phyloP scores from a whole-genome alignment of 164 flowering plant species.

The Buxus sempervirens region DNA sequence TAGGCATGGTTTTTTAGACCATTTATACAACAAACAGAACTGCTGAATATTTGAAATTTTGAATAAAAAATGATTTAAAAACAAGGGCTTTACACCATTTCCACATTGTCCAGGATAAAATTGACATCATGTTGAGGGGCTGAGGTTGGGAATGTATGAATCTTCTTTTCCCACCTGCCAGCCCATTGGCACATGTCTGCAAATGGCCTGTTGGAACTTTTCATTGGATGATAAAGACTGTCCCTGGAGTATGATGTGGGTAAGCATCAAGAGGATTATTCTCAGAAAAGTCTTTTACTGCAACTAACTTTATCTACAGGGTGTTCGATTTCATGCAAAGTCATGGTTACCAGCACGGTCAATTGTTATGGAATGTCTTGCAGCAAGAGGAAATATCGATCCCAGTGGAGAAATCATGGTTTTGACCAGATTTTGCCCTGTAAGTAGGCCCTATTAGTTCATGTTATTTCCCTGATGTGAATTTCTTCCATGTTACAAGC shows the following conservation, averaged over 20 bases:
- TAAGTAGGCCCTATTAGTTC: conserved; percentile 36
- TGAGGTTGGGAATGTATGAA: too few species aligned
- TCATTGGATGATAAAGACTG: too few species aligned
- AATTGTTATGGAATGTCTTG: conserved; percentile 63
- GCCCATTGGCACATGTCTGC: too few species aligned
- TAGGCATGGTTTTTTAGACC: too few species aligned
- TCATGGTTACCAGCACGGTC: conserved; percentile 95
- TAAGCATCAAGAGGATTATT: neutral
- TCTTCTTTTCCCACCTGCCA: too few species aligned
- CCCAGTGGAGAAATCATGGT: conserved; percentile 88
- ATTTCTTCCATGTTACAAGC: neutral
- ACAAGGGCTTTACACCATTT: too few species aligned
- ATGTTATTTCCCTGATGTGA: neutral
- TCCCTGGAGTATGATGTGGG: neutral
- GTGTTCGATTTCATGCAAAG: conserved; percentile 56
- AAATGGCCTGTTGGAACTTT: too few species aligned
- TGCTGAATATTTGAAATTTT: too few species aligned
- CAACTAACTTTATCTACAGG: conserved; percentile 30
- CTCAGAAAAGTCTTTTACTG: neutral
- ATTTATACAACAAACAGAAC: too few species aligned
- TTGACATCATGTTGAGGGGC: too few species aligned
- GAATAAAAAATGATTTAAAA: too few species aligned
- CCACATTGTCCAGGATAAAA: too few species aligned
- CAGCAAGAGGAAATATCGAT: conserved; percentile 59
- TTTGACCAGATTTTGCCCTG: conserved; percentile 74